phyloP scores from a whole-genome alignment of 257 asterid genomes.

The Solanum peruvianum region DNA sequence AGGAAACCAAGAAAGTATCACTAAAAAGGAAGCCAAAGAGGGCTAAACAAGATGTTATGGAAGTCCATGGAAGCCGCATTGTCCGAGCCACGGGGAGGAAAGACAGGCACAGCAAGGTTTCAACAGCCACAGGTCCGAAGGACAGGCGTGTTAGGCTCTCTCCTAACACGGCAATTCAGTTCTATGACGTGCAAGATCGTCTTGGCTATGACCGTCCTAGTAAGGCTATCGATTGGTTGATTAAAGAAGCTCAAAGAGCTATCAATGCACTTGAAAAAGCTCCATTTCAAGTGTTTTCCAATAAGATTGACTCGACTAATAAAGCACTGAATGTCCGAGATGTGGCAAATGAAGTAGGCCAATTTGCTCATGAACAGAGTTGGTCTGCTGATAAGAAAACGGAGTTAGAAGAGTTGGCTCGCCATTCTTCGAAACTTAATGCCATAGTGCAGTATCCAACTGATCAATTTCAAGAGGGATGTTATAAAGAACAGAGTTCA shows the following conservation, averaged over 20 bases:
- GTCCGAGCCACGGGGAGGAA: slow-evolving; percentile 83
- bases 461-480: background rate
- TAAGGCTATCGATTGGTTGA: slow-evolving; percentile 96
- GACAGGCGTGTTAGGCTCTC: slow-evolving; percentile 97
- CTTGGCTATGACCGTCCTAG: slow-evolving; percentile 98
- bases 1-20: background rate
- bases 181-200: slow-evolving; percentile 96
- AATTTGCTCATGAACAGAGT: background rate
- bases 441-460: background rate
- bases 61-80: slow-evolving; percentile 94
- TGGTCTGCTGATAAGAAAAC: background rate
- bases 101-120: slow-evolving; percentile 97
- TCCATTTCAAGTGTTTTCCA: background rate
- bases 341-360: background rate
- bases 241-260: slow-evolving; percentile 71
- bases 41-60: slow-evolving; percentile 44
- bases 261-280: slow-evolving; percentile 67
- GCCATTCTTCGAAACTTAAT: background rate
- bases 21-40: background rate
- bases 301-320: background rate
- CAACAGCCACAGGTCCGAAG: slow-evolving; percentile 94
- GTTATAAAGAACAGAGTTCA: background rate
- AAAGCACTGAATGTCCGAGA: slow-evolving; percentile 35
- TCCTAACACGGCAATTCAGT: slow-evolving; percentile 92
- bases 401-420: background rate